Evolutionary conservation across 2,329 filamentous ascomycete species (phyloP), one percentile per base, ranked within the genome.

Genomic region (Stachybotrys elegans): DNA sequence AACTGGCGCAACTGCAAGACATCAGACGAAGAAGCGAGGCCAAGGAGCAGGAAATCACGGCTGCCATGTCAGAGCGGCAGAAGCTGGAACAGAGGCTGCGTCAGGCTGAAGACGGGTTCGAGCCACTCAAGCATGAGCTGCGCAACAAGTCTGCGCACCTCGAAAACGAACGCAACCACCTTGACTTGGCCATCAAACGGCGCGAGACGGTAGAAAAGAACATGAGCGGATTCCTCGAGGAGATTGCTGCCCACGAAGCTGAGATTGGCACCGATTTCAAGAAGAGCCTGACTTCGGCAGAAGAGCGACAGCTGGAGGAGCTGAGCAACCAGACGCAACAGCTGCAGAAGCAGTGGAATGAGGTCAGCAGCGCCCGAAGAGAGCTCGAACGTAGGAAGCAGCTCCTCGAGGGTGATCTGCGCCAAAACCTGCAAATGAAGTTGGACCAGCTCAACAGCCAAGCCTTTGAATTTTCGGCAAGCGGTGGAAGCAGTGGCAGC

Each of bases 211-310:
- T 91, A 22, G 83, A 88, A 51, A 77, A 76, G 50, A 85, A 87
- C 55, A 78, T 96, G 61, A 84, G 87, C 51, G 81, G 83, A 32
- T 77, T 95, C 43, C 78, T 83, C 40, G 84, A 89, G 47, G 86
- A 88, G 52, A 75, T 94, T 45, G 77, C 74, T 39, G 83, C 86
- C 6, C 86, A 90, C 60, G 83, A 95, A 62, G 75, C 83, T 3
- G 94, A 98, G 62, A 67, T 96, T 44, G 75, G 76, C 14, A 87
- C 88, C 1, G 86, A 94, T 20, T 98, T 97, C 71, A 94, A 95
- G 70, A 96, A 95, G 66, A 86, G 86, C 12, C 73, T 98, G 40
- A 86, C 84, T 9, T 70, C 78, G 7, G 79, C 83, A n/a, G 94
- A 98, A 65, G 92, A 97, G 63, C 72, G 75, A 32, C 83, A 87